Evolutionary conservation across 169 alveolate genomes (phyloP).

Genomic region (Perkinsus olseni): DNA sequence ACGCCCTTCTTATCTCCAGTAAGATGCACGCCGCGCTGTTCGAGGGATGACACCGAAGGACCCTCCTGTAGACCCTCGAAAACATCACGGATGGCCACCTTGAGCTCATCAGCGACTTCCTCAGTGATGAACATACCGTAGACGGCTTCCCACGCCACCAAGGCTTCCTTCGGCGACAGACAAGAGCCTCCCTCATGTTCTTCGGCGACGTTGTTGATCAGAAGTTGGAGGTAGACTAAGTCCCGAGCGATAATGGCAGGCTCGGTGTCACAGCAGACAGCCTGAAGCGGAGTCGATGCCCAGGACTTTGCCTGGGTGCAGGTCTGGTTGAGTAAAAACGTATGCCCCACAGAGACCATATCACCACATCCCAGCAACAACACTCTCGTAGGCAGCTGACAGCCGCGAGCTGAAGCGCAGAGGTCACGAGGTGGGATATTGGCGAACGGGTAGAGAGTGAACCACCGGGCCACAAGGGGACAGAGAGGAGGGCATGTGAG

Average conservation of each 20-base stretch:
- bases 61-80: no score
- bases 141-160: background rate
- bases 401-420: background rate
- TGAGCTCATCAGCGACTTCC: no score
- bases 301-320: background rate
- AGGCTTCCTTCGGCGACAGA: background rate
- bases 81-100: no score
- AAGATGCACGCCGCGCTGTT: no score
- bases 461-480: background rate
- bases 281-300: background rate
- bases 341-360: background rate
- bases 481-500: background rate
- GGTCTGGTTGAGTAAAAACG: background rate
- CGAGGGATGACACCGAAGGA: no score
- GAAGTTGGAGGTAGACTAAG: background rate
- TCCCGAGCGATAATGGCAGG: background rate
- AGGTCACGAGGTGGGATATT: background rate
- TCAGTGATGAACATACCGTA: background rate
- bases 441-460: background rate
- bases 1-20: no score
- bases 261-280: background rate
- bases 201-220: background rate
- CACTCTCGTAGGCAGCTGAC: background rate
- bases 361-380: background rate
- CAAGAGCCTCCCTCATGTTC: background rate